Conservation (phyloP, 768 basidiomycete genomes). For the Boletus tylopilopsis region DNA sequence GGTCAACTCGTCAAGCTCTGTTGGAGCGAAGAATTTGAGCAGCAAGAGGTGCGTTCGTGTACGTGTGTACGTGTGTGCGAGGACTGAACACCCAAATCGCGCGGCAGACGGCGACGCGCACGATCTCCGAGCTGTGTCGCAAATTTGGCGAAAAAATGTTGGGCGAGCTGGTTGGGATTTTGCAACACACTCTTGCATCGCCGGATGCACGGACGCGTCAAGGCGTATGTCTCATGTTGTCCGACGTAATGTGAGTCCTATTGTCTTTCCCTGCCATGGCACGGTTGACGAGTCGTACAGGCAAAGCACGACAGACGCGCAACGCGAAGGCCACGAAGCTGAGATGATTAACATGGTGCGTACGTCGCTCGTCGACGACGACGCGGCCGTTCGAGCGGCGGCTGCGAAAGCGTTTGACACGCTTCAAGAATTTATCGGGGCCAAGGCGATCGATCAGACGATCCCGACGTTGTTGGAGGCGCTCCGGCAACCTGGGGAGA, state of each 20-base stretch:
- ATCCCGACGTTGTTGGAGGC: slow-evolving; percentile 94
- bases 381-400: slow-evolving; percentile 79
- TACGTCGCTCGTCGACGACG: slow-evolving; percentile 81
- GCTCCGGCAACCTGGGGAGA: slow-evolving; percentile 86
- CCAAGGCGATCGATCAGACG: slow-evolving; percentile 91
- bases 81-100: background rate
- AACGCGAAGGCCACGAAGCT: slow-evolving; percentile 85
- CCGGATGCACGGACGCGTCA: slow-evolving; percentile 63
- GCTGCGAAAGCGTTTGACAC: slow-evolving; percentile 89
- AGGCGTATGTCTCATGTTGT: slow-evolving; percentile 84
- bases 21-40: slow-evolving; percentile 76
- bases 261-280: background rate
- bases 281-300: slow-evolving; percentile 37
- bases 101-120: slow-evolving; percentile 75
- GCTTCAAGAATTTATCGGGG: slow-evolving; percentile 88
- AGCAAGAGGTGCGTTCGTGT: slow-evolving; percentile 68
- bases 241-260: slow-evolving; percentile 74
- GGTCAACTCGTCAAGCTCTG: slow-evolving; percentile 74
- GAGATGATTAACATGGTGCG: slow-evolving; percentile 86
- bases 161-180: slow-evolving; percentile 75
- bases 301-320: slow-evolving; percentile 77
- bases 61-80: background rate
- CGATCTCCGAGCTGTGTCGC: slow-evolving; percentile 83
- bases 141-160: slow-evolving; percentile 94
- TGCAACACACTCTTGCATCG: slow-evolving; percentile 64